Conservation (phyloP, 208 protist genomes). For the Naegleria fowleri region DNA sequence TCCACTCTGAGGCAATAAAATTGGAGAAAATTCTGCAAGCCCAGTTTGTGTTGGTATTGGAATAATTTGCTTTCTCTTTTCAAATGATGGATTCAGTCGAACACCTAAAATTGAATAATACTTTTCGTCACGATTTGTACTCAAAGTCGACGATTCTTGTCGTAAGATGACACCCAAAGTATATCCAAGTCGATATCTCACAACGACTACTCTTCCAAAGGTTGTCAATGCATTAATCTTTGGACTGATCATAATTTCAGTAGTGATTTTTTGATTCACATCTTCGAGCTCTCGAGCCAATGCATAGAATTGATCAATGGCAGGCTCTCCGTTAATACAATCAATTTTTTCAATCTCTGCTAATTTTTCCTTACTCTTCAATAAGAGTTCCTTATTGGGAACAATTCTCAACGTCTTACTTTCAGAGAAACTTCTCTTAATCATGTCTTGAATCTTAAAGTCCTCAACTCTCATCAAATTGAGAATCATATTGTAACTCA, state of each 20-base stretch:
- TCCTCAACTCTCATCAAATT: slow-evolving; percentile 74
- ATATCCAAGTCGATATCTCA: slow-evolving; percentile 24
- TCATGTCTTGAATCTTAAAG: slow-evolving; percentile 66
- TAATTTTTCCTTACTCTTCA: neutral
- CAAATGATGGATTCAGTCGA: neutral
- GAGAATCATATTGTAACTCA: slow-evolving; percentile 86
- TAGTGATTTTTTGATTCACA: neutral
- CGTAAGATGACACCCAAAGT: neutral
- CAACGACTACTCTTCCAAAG: slow-evolving; percentile 34
- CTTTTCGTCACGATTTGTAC: neutral
- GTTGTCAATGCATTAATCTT: slow-evolving; percentile 24
- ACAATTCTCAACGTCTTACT: neutral
- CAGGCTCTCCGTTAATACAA: slow-evolving; percentile 49
- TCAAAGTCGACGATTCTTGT: neutral
- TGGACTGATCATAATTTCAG: neutral
- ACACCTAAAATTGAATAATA: neutral
- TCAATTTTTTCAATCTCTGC: slow-evolving; percentile 7
- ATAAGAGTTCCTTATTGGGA: neutral
- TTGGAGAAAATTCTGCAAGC: slow-evolving; percentile 5
- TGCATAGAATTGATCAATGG: slow-evolving; percentile 51
- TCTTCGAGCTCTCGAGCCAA: neutral
- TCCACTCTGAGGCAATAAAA: neutral
- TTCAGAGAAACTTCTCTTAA: slow-evolving; percentile 65
- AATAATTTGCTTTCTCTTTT: neutral
- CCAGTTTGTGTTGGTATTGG: neutral